Conservation (phyloP, 2,329 filamentous ascomycete species). For the Ophiostoma ulmi region DNA sequence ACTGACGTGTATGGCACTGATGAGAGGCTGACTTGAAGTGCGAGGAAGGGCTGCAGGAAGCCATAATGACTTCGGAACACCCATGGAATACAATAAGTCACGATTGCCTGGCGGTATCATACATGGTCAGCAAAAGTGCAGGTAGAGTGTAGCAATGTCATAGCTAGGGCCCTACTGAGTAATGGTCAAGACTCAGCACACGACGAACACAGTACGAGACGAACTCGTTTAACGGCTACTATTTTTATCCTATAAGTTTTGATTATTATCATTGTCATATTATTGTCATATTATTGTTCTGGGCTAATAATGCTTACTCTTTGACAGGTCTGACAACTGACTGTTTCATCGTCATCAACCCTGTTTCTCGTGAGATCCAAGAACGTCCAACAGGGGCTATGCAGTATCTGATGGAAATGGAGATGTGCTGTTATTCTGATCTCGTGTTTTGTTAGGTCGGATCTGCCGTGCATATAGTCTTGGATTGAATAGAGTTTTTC, state of each 20-base stretch:
- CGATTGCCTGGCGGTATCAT: background rate
- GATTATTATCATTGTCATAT: background rate
- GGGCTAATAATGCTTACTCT: background rate
- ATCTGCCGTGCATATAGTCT: slow-evolving; percentile 10
- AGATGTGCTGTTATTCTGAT: background rate
- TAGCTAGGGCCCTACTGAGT: too few relatives aligned
- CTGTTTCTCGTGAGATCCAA: background rate
- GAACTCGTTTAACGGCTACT: background rate
- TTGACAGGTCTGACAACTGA: background rate
- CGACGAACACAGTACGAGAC: background rate
- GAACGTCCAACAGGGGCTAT: background rate
- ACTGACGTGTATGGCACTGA: background rate
- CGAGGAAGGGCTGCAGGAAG: background rate
- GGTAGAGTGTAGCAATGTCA: too few relatives aligned
- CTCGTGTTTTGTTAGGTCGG: background rate
- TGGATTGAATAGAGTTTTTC: background rate
- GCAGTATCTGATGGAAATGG: background rate
- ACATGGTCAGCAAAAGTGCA: too few relatives aligned
- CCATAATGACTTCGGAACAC: background rate
- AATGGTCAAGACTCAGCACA: background rate
- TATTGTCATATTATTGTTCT: background rate
- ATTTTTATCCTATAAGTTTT: background rate
- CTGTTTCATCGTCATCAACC: background rate
- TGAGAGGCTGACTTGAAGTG: background rate
- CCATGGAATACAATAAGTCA: background rate